Conservation (phyloP, 1,284 basidiomycete species). For the Fomitopsis palustris region DNA sequence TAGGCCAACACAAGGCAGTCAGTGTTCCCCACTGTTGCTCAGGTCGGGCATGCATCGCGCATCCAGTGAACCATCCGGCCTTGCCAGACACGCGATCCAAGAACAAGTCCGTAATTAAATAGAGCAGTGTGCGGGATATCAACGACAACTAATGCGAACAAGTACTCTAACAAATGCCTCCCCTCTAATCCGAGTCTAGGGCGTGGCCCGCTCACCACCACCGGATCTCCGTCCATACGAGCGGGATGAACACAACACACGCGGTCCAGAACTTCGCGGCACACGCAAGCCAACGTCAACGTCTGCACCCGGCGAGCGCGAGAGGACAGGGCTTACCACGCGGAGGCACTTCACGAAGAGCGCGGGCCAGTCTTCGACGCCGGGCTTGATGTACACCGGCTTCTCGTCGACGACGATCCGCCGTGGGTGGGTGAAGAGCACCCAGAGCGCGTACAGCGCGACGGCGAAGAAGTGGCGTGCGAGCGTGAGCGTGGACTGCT, state of each 20-base stretch:
- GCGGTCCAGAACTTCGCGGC: constrained; percentile 77
- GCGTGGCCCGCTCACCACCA: constrained; percentile 36
- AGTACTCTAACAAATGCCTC: not conserved
- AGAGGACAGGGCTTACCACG: constrained; percentile 47
- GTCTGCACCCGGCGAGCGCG: constrained; percentile 8
- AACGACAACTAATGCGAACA: not conserved
- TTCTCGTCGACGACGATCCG: constrained; percentile 29
- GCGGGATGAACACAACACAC: constrained; percentile 79
- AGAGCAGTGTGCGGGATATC: not conserved
- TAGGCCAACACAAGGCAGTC: not conserved
- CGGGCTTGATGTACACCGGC: constrained; percentile 35
- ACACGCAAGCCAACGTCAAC: not conserved
- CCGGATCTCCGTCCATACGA: constrained; percentile 82
- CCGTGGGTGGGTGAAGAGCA: constrained; percentile 74
- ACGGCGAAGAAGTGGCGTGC: constrained; percentile 95
- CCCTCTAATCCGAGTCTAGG: not conserved
- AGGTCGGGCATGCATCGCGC: too few species aligned
- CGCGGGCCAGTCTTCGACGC: constrained; percentile 56
- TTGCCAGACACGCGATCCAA: not conserved
- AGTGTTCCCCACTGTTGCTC: too few species aligned
- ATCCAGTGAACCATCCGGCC: too few species aligned
- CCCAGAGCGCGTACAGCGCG: constrained; percentile 90
- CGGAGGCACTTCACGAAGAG: constrained; percentile 49
- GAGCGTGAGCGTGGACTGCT: constrained; percentile 75
- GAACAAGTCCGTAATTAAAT: not conserved